Evolutionary conservation across 2,329 filamentous ascomycete species (phyloP).

Genomic region (Lasiodiplodia hormozganensis): DNA sequence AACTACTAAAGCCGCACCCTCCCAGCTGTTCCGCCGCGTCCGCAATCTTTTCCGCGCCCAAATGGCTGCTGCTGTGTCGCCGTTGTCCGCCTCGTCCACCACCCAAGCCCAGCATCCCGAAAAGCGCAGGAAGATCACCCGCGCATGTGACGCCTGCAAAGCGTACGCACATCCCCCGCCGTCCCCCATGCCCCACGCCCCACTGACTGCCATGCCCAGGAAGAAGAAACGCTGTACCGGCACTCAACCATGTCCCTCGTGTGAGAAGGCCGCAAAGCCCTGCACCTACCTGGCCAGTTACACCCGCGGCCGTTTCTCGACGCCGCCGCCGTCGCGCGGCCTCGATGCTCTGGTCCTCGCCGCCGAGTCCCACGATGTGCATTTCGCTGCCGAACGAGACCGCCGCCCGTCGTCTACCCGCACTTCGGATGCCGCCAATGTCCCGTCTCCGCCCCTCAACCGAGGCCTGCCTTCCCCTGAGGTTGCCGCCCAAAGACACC

Average conservation of each 20-base stretch:
- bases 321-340: slow-evolving; percentile 27
- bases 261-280: slow-evolving; percentile 27
- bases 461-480: slow-evolving; percentile 1
- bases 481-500: slow-evolving; percentile 3
- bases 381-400: slow-evolving; percentile 14
- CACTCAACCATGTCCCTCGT: slow-evolving; percentile 28
- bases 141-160: slow-evolving; percentile 29
- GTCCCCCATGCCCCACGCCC: background rate
- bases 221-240: slow-evolving; percentile 30
- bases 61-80: slow-evolving; percentile 25
- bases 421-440: background rate
- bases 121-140: slow-evolving; percentile 29
- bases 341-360: slow-evolving; percentile 26
- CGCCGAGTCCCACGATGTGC: slow-evolving; percentile 25
- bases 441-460: slow-evolving; percentile 2
- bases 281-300: slow-evolving; percentile 29
- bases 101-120: slow-evolving; percentile 11
- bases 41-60: slow-evolving; percentile 18
- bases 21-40: slow-evolving; percentile 13
- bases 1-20: slow-evolving; percentile 23
- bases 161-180: slow-evolving; percentile 14
- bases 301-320: slow-evolving; percentile 28
- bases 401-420: slow-evolving; percentile 11
- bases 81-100: slow-evolving; percentile 19
- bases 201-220: background rate